Base-by-base conservation (phyloP, 2,329 filamentous ascomycete genomes). In the Penicillium psychrosexuale region DNA sequence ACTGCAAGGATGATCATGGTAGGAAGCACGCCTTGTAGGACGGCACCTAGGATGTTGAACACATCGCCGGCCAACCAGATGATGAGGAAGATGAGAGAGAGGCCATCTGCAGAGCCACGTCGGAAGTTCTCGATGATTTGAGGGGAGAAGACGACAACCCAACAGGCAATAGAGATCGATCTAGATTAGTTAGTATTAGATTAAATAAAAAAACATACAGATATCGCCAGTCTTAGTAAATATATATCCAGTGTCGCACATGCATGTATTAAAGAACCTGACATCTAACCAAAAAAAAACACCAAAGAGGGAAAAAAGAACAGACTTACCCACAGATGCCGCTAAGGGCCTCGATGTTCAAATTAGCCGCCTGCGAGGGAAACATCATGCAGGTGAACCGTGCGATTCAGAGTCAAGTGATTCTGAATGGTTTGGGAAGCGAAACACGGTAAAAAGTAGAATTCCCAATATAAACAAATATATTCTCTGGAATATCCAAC, bases 111-210 rank as follows among this genome's bases (percentile, higher is more conserved):
- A 38, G 89, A 95, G 62, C 84, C 79, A 53, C 91, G 84, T 60
- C 86, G 87, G 77, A 96, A 97, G 71, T 97, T 97, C 69, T 96
- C 91, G 65, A 96, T 87, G 65, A 99, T 97, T 66, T 99, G 94
- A 2, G 94, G 94, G 0, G 91, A 94, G 77, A 97, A 99, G 55
- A 99, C 94, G 34, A 97, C 90, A 54, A 97, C 89, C 94, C 94
- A 97, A 72, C 92, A 97, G 47, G 92, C 92, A 70, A 99, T 97
- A 43, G 91, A 96, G 64, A 99, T 92, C 8, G 92, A 96, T 34
- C 92, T 90, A 56, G 65, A 34, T 58, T 54, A 56, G 47, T 60
- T 22, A 59, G 51, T 49, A 43, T 51, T 39, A 22, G 12, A 46
- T 34, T 19, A 11, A 34, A 11, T 8, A 46, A 39, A 31, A 36